Conservation (phyloP, 495 filamentous ascomycete genomes). For the Xylaria cubensis region DNA sequence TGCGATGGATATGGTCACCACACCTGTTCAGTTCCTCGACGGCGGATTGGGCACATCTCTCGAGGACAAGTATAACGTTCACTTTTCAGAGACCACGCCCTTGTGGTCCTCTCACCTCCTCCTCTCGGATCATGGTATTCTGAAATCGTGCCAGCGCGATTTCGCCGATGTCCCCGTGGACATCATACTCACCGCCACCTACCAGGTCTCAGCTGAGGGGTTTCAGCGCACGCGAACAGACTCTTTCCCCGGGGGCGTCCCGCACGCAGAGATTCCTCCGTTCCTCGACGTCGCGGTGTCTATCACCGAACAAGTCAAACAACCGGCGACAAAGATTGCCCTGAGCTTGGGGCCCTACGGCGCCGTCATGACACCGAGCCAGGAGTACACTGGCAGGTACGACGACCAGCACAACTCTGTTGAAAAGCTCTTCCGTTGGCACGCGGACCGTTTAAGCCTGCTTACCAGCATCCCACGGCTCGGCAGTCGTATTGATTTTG, state of each 20-base stretch:
- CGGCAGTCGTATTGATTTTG: constrained; percentile 51
- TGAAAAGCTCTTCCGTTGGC: constrained; percentile 59
- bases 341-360: constrained; percentile 70
- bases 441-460: constrained; percentile 57
- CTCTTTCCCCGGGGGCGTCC: constrained; percentile 34
- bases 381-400: constrained; percentile 70
- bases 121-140: constrained; percentile 53
- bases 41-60: constrained; percentile 73
- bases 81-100: constrained; percentile 59
- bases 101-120: constrained; percentile 73
- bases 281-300: constrained; percentile 45
- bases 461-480: constrained; percentile 45
- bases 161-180: constrained; percentile 63
- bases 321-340: constrained; percentile 44
- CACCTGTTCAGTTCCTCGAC: constrained; percentile 61
- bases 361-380: constrained; percentile 65
- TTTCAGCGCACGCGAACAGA: constrained; percentile 51
- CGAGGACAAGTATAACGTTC: constrained; percentile 57
- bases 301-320: constrained; percentile 45
- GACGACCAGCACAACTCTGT: constrained; percentile 51
- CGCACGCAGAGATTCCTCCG: constrained; percentile 30
- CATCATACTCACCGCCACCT: constrained; percentile 68
- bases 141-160: constrained; percentile 58
- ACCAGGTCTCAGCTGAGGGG: constrained; percentile 64
- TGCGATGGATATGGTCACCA: constrained; percentile 6